phyloP scores from a whole-genome alignment of 73 alveolate genomes.

The Paramecium bursaria region DNA sequence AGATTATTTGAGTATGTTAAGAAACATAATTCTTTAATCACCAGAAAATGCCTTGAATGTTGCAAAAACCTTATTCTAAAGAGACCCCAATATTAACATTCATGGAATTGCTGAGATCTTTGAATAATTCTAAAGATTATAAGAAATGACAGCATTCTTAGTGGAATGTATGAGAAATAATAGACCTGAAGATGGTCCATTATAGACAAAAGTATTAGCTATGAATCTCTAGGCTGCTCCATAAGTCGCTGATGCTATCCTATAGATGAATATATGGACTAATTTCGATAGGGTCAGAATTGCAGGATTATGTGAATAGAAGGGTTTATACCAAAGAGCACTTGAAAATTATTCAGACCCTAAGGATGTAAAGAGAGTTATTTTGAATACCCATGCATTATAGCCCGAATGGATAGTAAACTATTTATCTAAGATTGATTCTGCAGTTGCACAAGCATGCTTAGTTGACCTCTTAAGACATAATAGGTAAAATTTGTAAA shows the following conservation, averaged over 20 bases:
- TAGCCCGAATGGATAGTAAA: slow-evolving; percentile 89
- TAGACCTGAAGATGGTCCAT: slow-evolving; percentile 98
- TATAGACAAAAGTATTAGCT: slow-evolving; percentile 96
- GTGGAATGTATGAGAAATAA: slow-evolving; percentile 93
- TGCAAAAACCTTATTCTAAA: slow-evolving; percentile 90
- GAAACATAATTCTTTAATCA: slow-evolving; percentile 82
- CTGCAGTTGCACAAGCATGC: slow-evolving; percentile 91
- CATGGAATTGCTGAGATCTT: slow-evolving; percentile 76
- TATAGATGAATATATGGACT: slow-evolving; percentile 90
- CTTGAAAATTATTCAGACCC: slow-evolving; percentile 94
- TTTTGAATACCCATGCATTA: slow-evolving; percentile 95
- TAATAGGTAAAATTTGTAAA: slow-evolving; percentile 93
- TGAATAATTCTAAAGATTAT: slow-evolving; percentile 81
- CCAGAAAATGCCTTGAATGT: slow-evolving; percentile 94
- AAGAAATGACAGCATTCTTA: slow-evolving; percentile 97
- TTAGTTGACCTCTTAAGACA: slow-evolving; percentile 91
- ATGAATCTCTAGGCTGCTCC: slow-evolving; percentile 94
- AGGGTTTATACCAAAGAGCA: slow-evolving; percentile 95
- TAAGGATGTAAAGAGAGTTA: slow-evolving; percentile 94
- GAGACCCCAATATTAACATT: slow-evolving; percentile 85
- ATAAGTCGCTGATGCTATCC: slow-evolving; percentile 95
- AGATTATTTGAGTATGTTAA: slow-evolving; percentile 87
- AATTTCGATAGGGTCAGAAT: slow-evolving; percentile 96
- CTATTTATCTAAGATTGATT: slow-evolving; percentile 88
- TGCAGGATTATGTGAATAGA: slow-evolving; percentile 96